Percentiles rank a stretch among this genome's conserved stretches.
These are phyloP conservation scores for Scheffersomyces stambukii DNA, from an alignment of 1,139 yeast genomes.

Conservation along the genomic window DNA sequence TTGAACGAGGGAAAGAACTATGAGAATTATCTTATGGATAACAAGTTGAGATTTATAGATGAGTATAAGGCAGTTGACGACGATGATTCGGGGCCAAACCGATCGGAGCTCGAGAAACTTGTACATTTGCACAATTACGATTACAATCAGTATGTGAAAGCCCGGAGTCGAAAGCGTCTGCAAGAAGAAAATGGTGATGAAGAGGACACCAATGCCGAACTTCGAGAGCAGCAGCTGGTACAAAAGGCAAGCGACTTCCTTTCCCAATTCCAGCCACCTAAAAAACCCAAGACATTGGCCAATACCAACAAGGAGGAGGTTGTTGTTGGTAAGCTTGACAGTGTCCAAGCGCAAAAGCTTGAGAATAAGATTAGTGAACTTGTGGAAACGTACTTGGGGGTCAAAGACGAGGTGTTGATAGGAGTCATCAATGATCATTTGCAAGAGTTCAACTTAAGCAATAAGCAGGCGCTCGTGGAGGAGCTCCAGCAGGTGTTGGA, in stretches of 20 bases:
- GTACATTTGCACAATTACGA: slow-evolving; percentile 28
- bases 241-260: slow-evolving; percentile 1
- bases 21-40: slow-evolving; percentile 32
- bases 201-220: slow-evolving; percentile 13
- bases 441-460: slow-evolving; percentile 22
- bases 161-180: slow-evolving; percentile 24
- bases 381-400: slow-evolving; percentile 51
- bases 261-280: background rate
- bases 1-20: slow-evolving; percentile 21
- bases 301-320: slow-evolving; percentile 1
- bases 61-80: slow-evolving; percentile 19
- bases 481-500: slow-evolving; percentile 53
- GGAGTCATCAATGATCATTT: slow-evolving; percentile 40
- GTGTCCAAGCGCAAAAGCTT: slow-evolving; percentile 16
- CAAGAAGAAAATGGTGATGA: slow-evolving; percentile 36
- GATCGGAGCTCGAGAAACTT: no score
- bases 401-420: slow-evolving; percentile 46
- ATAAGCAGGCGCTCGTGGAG: slow-evolving; percentile 27
- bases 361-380: slow-evolving; percentile 33
- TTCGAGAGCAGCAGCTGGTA: background rate
- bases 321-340: slow-evolving; percentile 12
- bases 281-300: slow-evolving; percentile 5
- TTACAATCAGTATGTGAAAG: slow-evolving; percentile 36
- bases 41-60: slow-evolving; percentile 33
- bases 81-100: slow-evolving; percentile 1